Percentiles rank a stretch among this genome's conserved stretches.
Evolutionary conservation across 352 stramenopile genomes (phyloP).

Genomic region (Plasmopara muralis): DNA sequence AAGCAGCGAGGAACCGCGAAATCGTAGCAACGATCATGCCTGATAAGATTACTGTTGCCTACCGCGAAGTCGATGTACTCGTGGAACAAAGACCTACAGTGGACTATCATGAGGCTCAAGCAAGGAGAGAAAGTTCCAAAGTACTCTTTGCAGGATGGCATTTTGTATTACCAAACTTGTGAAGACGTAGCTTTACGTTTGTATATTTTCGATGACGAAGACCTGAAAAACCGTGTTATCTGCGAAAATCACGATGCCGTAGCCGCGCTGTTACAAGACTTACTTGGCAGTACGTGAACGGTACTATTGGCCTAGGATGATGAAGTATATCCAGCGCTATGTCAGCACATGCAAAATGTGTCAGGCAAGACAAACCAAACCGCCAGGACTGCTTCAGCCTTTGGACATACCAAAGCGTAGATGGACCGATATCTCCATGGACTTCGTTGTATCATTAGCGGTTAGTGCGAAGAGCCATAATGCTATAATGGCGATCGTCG

Average conservation of each 20-base stretch:
- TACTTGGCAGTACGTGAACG: neutral
- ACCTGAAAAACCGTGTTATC: constrained; percentile 14
- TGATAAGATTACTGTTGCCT: neutral
- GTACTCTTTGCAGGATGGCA: too few relatives aligned
- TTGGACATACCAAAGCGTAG: neutral
- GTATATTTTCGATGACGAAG: constrained; percentile 14
- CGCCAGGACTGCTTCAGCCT: neutral
- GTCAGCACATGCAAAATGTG: constrained; percentile 16
- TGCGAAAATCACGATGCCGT: constrained; percentile 11
- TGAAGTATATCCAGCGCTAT: constrained; percentile 22
- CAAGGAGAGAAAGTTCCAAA: neutral
- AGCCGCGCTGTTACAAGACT: neutral
- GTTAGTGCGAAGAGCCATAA: neutral
- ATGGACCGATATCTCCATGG: neutral
- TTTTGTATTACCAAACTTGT: constrained; percentile 9
- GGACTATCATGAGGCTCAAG: constrained; percentile 2
- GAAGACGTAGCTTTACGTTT: constrained; percentile 3
- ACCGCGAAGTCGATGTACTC: neutral
- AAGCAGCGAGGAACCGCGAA: constrained; percentile 5
- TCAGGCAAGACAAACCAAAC: constrained; percentile 10
- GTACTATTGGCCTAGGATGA: neutral
- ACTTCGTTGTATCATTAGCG: neutral
- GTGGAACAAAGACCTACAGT: neutral
- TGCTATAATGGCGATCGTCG: neutral
- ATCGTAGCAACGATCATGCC: constrained; percentile 3